phyloP scores from a whole-genome alignment of 441 rosid genomes.

The Aleurites moluccanus region DNA sequence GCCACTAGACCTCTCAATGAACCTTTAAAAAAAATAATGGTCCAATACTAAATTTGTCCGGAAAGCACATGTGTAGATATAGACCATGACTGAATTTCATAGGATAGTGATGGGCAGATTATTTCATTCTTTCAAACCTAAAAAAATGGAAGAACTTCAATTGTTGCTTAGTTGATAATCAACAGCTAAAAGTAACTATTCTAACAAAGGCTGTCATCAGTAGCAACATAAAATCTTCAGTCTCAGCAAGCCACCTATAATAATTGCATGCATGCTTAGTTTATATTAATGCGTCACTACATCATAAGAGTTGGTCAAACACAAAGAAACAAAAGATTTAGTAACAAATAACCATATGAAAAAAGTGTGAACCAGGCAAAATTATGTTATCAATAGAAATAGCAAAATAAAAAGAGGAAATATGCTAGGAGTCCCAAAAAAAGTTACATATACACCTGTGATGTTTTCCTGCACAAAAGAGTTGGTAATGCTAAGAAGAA shows the following conservation, averaged over 20 bases:
- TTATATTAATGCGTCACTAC: background rate
- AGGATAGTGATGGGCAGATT: background rate
- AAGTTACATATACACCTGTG: conserved; percentile 25
- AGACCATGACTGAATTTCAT: background rate
- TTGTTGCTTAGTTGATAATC: background rate
- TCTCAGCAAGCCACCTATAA: conserved; percentile 7
- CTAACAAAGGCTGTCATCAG: background rate
- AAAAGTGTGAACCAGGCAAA: conserved; percentile 14
- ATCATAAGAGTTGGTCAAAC: background rate
- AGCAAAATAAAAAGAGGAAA: conserved; percentile 17
- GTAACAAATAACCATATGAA: background rate
- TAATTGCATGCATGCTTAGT: background rate
- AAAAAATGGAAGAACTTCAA: background rate
- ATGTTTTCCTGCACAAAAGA: conserved; percentile 30
- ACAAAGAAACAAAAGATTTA: background rate
- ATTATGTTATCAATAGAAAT: conserved; percentile 20
- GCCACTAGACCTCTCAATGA: too few species aligned
- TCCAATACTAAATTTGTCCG: background rate
- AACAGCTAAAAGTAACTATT: background rate
- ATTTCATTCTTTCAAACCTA: background rate
- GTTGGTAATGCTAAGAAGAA: conserved; percentile 15
- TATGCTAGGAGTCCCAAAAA: conserved; percentile 24
- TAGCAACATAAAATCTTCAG: background rate
- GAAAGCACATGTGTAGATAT: background rate
- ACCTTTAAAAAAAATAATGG: too few species aligned